These are phyloP conservation scores for Scytalidium sp. DNA, from an alignment of 2,329 filamentous ascomycete species.

Conservation along the genomic window DNA sequence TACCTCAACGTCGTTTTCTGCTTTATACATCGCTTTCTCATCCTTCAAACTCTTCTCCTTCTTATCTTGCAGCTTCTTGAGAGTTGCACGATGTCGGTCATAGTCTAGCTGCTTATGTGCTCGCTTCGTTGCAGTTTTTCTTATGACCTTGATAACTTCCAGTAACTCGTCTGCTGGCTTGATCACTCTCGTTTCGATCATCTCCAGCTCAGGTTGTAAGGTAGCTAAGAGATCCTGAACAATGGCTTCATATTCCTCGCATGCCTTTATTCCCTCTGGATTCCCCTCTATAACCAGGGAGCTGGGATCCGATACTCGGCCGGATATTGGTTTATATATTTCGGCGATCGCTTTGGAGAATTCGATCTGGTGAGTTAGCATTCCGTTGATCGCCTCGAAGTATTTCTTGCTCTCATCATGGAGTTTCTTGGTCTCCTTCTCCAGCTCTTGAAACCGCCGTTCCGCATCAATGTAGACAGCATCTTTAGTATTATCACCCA, in stretches of 20 bases:
- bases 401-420: slow-evolving; percentile 98
- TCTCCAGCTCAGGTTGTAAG: slow-evolving; percentile 87
- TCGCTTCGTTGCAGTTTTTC: slow-evolving; percentile 83
- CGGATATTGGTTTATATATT: slow-evolving; percentile 97
- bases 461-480: slow-evolving; percentile 93
- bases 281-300: slow-evolving; percentile 81
- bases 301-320: slow-evolving; percentile 89
- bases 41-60: slow-evolving; percentile 96
- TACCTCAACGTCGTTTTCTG: slow-evolving; percentile 85
- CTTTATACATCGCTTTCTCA: slow-evolving; percentile 95
- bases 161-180: slow-evolving; percentile 89
- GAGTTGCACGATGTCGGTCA: slow-evolving; percentile 75
- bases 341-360: slow-evolving; percentile 96
- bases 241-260: slow-evolving; percentile 92
- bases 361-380: slow-evolving; percentile 96
- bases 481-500: slow-evolving; percentile 95
- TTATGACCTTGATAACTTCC: slow-evolving; percentile 92
- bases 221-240: slow-evolving; percentile 88
- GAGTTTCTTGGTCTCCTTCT: slow-evolving; percentile 92
- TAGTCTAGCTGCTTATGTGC: slow-evolving; percentile 98
- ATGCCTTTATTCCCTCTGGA: slow-evolving; percentile 87
- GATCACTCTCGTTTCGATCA: slow-evolving; percentile 92
- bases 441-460: slow-evolving; percentile 87
- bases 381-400: slow-evolving; percentile 95
- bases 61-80: slow-evolving; percentile 97